Base-by-base conservation (phyloP, 306 rosid species). In the Ormosia emarginata region DNA sequence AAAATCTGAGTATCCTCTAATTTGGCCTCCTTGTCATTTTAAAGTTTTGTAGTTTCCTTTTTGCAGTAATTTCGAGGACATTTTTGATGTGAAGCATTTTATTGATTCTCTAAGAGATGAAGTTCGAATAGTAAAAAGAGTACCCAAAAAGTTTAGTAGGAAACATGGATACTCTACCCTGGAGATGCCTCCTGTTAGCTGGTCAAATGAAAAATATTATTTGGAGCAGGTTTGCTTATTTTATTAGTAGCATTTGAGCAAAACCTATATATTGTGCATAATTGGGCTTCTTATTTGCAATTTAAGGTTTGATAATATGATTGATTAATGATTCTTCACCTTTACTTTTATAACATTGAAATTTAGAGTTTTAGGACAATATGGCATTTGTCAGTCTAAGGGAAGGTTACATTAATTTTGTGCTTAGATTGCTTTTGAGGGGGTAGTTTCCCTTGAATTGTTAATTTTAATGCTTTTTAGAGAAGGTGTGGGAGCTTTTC, bases 101-200 rank as follows among this genome's bases (percentile, higher is more conserved):
- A 88, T 93, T 87, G 75, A 87, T 81, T 93, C 99, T 39, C 81
- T 95, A 83, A 87, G 97, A 88, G 97, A 95, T 79, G 97, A 95
- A 92, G 92, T 95, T 77, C 93, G 86, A 77, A 95, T 95, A 75
- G 89, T 95, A 65, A 93, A 87, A 91, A 90, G 98, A 88, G 87
- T 95, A 79, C 99, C 99, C 33, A 95, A 93, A 77, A 87, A 55
- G 89, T 90, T 87, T 77, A 82, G 82, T 75, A 82, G 90, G 77
- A 92, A 91, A 84, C 52, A 84, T 86, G 97, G 97, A 58, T 62
- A 75, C 82, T 81, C 83, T 47, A 83, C 85, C 59, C 65, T 90
- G 29, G 83, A 79, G 87, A 95, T 95, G 98, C 92, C 98, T 84
- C 99, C 99, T 77, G 89, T 95, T 89, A 95, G 99, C 90, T 95